Evolutionary conservation across 73 alveolate genomes (phyloP).

Genomic region (Symbiodinium natans): DNA sequence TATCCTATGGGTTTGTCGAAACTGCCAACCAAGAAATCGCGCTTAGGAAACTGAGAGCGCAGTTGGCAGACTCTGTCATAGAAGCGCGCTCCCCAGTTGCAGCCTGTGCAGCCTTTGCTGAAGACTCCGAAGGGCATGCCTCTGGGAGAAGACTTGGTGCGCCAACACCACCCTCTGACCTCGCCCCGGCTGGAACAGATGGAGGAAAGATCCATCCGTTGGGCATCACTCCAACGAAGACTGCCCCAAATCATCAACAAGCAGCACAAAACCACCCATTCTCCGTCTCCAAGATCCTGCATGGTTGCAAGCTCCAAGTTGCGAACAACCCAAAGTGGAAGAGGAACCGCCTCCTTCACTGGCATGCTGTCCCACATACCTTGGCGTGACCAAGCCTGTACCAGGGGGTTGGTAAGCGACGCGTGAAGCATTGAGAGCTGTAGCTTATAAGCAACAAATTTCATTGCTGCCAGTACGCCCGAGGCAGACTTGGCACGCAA

Average conservation of each 20-base stretch:
- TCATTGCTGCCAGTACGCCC: not conserved
- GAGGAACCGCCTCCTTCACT: not conserved
- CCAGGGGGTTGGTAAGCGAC: not conserved
- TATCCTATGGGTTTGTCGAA: not conserved
- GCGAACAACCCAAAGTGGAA: slow-evolving; percentile 9
- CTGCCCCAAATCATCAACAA: slow-evolving; percentile 47
- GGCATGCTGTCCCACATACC: not conserved
- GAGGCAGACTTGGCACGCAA: not conserved
- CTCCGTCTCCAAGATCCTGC: not conserved
- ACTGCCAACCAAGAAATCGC: not conserved
- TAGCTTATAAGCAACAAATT: not conserved
- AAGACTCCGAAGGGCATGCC: slow-evolving; percentile 21
- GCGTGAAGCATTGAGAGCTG: not conserved
- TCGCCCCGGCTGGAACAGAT: not conserved
- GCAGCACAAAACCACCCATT: not conserved
- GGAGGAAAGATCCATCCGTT: slow-evolving; percentile 18
- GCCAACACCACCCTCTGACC: slow-evolving; percentile 37
- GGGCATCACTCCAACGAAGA: slow-evolving; percentile 50
- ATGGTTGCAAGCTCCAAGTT: not conserved
- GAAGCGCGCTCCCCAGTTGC: not conserved
- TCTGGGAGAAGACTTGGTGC: not conserved
- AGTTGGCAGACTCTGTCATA: no score
- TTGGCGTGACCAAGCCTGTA: not conserved
- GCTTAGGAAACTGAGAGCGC: not conserved
- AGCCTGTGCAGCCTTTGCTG: not conserved